Percentiles rank a stretch among this genome's conserved stretches.
Evolutionary conservation across 495 filamentous ascomycete species (phyloP).

Genomic region (Aspergillus steynii): DNA sequence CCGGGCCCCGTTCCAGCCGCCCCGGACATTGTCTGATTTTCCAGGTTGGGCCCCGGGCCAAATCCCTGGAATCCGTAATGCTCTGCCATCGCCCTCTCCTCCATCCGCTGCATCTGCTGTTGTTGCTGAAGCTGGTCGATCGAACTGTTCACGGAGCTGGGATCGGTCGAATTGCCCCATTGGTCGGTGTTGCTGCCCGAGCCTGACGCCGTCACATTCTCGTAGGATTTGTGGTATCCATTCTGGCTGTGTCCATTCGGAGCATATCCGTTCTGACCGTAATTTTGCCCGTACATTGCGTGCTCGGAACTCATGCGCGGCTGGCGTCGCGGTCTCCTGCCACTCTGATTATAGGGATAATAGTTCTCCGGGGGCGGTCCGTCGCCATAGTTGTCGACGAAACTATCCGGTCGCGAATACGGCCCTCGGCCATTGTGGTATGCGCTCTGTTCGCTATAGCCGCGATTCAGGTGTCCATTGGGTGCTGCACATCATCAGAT

Average conservation of each 20-base stretch:
- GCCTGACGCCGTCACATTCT: conserved; percentile 74
- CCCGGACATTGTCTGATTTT: conserved; percentile 12
- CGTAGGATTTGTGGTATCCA: conserved; percentile 74
- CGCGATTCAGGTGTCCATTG: conserved; percentile 38
- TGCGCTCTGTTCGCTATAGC: conserved; percentile 52
- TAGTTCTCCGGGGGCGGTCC: conserved; percentile 40
- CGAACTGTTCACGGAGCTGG: conserved; percentile 88
- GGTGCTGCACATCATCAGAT: conserved; percentile 17
- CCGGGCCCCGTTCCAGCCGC: conserved; percentile 13
- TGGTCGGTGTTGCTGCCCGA: conserved; percentile 67
- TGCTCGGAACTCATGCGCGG: conserved; percentile 54
- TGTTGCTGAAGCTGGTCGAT: conserved; percentile 69
- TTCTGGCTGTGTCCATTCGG: conserved; percentile 62
- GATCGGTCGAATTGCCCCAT: conserved; percentile 80
- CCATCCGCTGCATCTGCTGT: conserved; percentile 37
- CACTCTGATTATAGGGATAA: conserved; percentile 36
- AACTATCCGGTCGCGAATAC: conserved; percentile 59
- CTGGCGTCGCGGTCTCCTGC: conserved; percentile 33
- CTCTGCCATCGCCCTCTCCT: conserved; percentile 54
- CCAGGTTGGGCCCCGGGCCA: conserved; percentile 38
- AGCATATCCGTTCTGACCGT: conserved; percentile 33
- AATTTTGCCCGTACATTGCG: conserved; percentile 23
- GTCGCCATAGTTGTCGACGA: conserved; percentile 44
- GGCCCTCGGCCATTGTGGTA: conserved; percentile 49
- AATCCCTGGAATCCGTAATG: conserved; percentile 57